phyloP scores from a whole-genome alignment of 148 eudicot species.

The Spergularia marina region DNA sequence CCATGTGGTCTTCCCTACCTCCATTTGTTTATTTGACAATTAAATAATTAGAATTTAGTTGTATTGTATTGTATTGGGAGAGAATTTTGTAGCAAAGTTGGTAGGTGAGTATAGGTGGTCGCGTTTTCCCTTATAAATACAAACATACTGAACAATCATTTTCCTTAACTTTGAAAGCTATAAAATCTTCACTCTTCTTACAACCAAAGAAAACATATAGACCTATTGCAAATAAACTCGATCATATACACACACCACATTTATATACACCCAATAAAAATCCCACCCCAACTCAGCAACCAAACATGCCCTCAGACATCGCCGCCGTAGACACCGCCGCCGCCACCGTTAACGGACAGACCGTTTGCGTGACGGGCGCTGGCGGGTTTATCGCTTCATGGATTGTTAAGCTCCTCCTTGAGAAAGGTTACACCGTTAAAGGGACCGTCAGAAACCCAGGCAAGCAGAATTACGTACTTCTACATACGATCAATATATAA shows the following conservation, averaged over 20 bases:
- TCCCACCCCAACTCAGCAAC: not conserved
- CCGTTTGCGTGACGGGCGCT: constrained; percentile 90
- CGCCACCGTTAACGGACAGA: constrained; percentile 37
- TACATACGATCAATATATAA: too few relatives aligned
- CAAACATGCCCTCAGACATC: constrained; percentile 30
- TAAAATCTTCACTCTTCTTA: not conserved
- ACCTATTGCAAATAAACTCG: too few relatives aligned
- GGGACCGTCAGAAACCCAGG: constrained; percentile 96
- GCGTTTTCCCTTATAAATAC: constrained; percentile 26
- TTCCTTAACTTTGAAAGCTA: constrained; percentile 25
- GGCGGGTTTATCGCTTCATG: constrained; percentile 94
- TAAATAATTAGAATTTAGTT: not conserved
- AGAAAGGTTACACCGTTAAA: constrained; percentile 70
- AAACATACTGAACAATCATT: constrained; percentile 1
- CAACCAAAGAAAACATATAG: constrained; percentile 2
- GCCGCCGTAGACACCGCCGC: not conserved
- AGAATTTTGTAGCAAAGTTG: constrained; percentile 7
- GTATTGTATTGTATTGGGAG: not conserved
- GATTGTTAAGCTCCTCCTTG: constrained; percentile 76
- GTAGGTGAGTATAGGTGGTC: constrained; percentile 27
- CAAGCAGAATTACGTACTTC: not conserved
- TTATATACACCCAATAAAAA: not conserved
- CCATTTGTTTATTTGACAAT: not conserved
- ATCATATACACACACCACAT: not conserved
- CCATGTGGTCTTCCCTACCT: not conserved